Percentiles rank a stretch among this genome's conserved stretches.
Evolutionary conservation across 148 eudicot species (phyloP).

Genomic region (Beta vulgaris): DNA sequence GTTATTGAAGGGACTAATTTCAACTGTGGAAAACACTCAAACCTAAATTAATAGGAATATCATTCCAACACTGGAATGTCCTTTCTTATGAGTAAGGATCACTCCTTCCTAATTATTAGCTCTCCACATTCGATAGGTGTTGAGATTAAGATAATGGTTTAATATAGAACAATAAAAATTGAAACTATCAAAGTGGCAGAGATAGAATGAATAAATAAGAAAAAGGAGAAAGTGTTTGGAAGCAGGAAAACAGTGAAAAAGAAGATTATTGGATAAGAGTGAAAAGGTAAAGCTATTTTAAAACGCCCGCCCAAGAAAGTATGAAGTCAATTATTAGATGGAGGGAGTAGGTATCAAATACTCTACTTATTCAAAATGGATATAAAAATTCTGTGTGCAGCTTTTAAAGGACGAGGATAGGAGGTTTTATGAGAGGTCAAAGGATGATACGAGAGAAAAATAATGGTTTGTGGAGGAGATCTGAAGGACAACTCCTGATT

Average conservation of each 20-base stretch:
- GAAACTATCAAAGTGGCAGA: no score
- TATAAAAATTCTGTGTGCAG: neutral
- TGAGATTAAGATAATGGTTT: no score
- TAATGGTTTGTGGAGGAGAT: neutral
- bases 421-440: neutral
- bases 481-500: neutral
- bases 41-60: neutral
- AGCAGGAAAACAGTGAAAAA: no score
- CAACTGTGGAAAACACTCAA: neutral
- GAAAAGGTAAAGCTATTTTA: no score
- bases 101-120: neutral
- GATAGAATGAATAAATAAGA: no score
- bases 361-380: neutral
- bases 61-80: neutral
- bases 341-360: neutral
- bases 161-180: no score
- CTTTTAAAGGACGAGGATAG: neutral
- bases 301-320: no score
- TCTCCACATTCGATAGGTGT: neutral
- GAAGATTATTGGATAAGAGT: no score
- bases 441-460: neutral
- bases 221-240: no score
- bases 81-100: neutral
- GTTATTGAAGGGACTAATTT: neutral
- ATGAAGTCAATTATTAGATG: neutral